Conservation (phyloP, 108 stramenopile species). For the Stephanodiscus triporus region DNA sequence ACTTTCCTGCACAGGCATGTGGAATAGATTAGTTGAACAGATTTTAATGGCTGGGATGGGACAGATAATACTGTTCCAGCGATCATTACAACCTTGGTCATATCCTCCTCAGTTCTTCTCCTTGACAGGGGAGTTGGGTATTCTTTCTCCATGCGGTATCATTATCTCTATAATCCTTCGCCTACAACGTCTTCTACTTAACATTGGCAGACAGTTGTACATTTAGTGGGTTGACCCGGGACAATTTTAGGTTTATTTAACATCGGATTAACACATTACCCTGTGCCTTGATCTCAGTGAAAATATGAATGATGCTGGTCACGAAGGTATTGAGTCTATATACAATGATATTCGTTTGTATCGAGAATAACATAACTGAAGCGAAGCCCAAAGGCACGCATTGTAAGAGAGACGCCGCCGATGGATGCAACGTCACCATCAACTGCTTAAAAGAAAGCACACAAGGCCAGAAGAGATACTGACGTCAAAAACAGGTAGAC, state of each 20-base stretch:
- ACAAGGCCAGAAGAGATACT: not conserved
- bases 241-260: constrained; percentile 80
- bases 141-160: constrained; percentile 32
- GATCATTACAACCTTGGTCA: constrained; percentile 26
- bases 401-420: constrained; percentile 19
- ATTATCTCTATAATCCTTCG: constrained; percentile 12
- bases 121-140: constrained; percentile 30
- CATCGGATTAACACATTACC: constrained; percentile 86
- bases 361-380: constrained; percentile 20
- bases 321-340: constrained; percentile 25
- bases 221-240: constrained; percentile 47
- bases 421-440: not conserved
- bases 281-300: constrained; percentile 48
- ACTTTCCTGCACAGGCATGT: not conserved
- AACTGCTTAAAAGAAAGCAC: constrained; percentile 1
- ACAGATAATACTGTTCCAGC: constrained; percentile 14
- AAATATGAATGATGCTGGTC: not conserved
- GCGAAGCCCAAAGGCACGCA: constrained; percentile 22
- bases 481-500: not conserved
- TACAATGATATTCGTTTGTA: constrained; percentile 33
- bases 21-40: not conserved
- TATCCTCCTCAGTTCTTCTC: constrained; percentile 37
- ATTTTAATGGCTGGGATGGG: not conserved
- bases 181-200: not conserved
- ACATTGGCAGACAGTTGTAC: no score